Percentiles rank a stretch among this genome's conserved stretches.
These are phyloP conservation scores for Murraya koenigii DNA, from an alignment of 345 rosid genomes.

Conservation along the genomic window DNA sequence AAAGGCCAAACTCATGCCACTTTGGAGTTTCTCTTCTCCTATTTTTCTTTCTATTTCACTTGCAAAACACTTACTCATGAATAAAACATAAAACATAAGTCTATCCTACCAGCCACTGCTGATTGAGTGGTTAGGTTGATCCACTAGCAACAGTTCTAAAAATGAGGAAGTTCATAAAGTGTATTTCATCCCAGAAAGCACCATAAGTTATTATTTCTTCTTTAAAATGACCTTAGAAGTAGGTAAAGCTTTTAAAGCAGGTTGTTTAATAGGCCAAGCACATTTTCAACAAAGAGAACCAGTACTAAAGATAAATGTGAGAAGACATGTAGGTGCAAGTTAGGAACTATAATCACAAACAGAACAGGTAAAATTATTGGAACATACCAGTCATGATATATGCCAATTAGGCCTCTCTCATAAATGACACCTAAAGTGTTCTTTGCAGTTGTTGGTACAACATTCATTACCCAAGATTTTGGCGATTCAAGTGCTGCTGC, in stretches of 20 bases:
- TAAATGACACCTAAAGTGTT: conserved; percentile 83
- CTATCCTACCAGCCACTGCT: not conserved
- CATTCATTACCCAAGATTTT: conserved; percentile 96
- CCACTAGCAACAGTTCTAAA: not conserved
- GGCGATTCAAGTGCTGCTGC: conserved; percentile 91
- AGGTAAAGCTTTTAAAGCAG: not conserved
- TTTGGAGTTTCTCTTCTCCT: not conserved
- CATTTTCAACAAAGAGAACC: not conserved
- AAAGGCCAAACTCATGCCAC: not conserved
- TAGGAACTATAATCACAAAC: not conserved
- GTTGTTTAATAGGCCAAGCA: not conserved
- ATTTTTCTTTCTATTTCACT: not conserved
- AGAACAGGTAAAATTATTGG: conserved; percentile 6
- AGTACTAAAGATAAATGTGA: not conserved
- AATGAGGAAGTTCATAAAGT: not conserved
- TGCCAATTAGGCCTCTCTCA: conserved; percentile 90
- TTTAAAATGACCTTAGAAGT: not conserved
- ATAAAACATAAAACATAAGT: not conserved
- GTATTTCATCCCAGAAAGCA: not conserved
- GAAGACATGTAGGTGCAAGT: conserved; percentile 9
- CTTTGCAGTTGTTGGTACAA: conserved; percentile 70
- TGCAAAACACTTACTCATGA: not conserved
- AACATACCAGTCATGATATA: conserved; percentile 91
- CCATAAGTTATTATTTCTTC: not conserved
- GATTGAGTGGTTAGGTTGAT: not conserved